A percentile compares a stretch with the other conserved stretches of the same genome.
These are phyloP conservation scores for Flaveria ramosissima DNA, from an alignment of 129 eudicot species.

Conservation along the genomic window DNA sequence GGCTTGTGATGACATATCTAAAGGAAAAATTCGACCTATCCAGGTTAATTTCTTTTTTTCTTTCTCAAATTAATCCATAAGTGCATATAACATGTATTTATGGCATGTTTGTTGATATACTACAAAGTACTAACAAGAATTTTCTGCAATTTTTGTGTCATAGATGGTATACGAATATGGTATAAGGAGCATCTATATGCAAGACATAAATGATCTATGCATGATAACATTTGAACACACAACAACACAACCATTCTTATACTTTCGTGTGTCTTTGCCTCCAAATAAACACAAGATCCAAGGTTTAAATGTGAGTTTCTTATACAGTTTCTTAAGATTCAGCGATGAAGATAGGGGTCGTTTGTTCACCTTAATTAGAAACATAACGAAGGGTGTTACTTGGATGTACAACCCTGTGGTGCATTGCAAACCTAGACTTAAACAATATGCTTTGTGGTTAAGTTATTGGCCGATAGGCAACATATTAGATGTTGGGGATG, in stretches of 20 bases:
- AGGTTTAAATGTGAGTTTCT: conserved; percentile 10
- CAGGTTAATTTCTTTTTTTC: neutral
- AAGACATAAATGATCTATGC: conserved; percentile 12
- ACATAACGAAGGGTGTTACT: conserved; percentile 24
- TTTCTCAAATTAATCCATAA: neutral
- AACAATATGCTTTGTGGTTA: conserved; percentile 31
- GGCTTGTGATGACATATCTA: neutral
- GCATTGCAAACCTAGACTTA: conserved; percentile 1
- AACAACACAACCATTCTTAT: neutral
- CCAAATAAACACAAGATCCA: neutral
- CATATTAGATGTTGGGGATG: conserved; percentile 4
- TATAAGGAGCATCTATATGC: conserved; percentile 13
- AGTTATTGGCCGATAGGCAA: conserved; percentile 33
- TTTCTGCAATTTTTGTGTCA: neutral
- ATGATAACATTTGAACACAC: neutral
- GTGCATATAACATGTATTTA: neutral
- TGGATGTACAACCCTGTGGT: conserved; percentile 36
- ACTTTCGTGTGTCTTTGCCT: conserved; percentile 15
- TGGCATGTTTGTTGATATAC: neutral
- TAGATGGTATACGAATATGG: conserved; percentile 9
- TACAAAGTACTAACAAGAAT: neutral
- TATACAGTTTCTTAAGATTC: neutral
- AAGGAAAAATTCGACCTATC: neutral
- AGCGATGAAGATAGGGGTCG: neutral
- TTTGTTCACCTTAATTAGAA: conserved; percentile 6